Base-by-base conservation (phyloP, 345 rosid species). In the Linum lewisii region DNA sequence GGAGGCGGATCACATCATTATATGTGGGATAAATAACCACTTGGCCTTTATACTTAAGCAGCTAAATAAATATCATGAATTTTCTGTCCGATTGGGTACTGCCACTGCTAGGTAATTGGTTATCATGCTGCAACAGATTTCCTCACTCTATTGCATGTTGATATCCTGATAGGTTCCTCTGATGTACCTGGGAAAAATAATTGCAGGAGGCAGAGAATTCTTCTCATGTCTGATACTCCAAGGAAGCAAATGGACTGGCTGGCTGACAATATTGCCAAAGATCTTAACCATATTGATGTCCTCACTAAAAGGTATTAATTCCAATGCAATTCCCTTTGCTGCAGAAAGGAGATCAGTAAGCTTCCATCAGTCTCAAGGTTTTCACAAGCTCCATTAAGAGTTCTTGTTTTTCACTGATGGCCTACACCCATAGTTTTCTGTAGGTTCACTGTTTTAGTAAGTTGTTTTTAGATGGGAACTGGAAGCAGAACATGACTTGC, bases 161-260 rank as follows among this genome's bases (percentile, higher is more conserved):
- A 45, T 36, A 32, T 69, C 42, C 66, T 58, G 42, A 24, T 42
- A 50, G 45, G 58, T 58, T 66, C 47, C 19, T 61, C 44, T 24
- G 21, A 19, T 67, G 24, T 63, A 53, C 55, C 23, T 66, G 53
- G 69, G 45, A 8, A 38, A 38, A 38, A 8, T 5, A 5, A 38
- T 75, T 69, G 55, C 70, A 92, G 97, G 91, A 81, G 72, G 82
- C 99, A 93, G 73, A 83, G 89, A 76, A 82, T 92, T 77, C 91
- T 92, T 79, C 87, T 92, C 62, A 75, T 92, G 93, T 82, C 95
- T 61, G 98, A 92, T 78, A 81, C 85, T 71, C 99, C 99, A 21
- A 78, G 99, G 82, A 93, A 86, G 78, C 94, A 93, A 77, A 87
- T 88, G 71, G 95, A 93, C 69, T 83, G 76, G 80, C 59, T 86